Evolutionary conservation across 2,329 filamentous ascomycete species (phyloP).

Genomic region (Pseudogymnoascus sp.): DNA sequence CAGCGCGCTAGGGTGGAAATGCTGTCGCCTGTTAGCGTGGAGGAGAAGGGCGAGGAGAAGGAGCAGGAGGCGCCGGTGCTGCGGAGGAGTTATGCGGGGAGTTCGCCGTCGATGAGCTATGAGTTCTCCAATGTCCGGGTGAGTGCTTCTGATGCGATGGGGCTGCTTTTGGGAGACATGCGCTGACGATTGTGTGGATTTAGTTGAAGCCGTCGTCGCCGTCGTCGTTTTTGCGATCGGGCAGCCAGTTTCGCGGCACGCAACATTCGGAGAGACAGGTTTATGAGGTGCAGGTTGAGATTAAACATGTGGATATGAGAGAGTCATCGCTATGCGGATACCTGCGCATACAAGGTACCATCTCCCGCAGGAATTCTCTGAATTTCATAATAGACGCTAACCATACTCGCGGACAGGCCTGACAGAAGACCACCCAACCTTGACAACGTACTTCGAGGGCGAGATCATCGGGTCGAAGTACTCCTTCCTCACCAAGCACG

Average conservation of each 20-base stretch:
- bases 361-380: not conserved
- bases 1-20: conserved; percentile 16
- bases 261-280: conserved; percentile 88
- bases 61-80: conserved; percentile 24
- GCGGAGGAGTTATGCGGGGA: conserved; percentile 23
- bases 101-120: conserved; percentile 40
- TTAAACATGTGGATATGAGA: conserved; percentile 90
- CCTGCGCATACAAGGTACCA: conserved; percentile 80
- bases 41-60: conserved; percentile 31
- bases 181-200: not conserved
- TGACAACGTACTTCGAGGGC: conserved; percentile 96
- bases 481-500: conserved; percentile 83
- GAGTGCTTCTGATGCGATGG: conserved; percentile 23
- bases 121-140: conserved; percentile 49
- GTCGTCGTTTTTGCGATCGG: conserved; percentile 77
- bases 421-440: conserved; percentile 90
- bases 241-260: conserved; percentile 80
- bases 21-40: conserved; percentile 29
- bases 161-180: not conserved
- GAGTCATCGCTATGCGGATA: conserved; percentile 95
- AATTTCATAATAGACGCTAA: conserved; percentile 7
- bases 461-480: conserved; percentile 96
- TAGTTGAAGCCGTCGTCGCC: conserved; percentile 60
- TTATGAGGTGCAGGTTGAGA: conserved; percentile 93
- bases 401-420: conserved; percentile 50